phyloP scores from a whole-genome alignment of 2,329 filamentous ascomycete genomes.

The Trichoderma harzianum region DNA sequence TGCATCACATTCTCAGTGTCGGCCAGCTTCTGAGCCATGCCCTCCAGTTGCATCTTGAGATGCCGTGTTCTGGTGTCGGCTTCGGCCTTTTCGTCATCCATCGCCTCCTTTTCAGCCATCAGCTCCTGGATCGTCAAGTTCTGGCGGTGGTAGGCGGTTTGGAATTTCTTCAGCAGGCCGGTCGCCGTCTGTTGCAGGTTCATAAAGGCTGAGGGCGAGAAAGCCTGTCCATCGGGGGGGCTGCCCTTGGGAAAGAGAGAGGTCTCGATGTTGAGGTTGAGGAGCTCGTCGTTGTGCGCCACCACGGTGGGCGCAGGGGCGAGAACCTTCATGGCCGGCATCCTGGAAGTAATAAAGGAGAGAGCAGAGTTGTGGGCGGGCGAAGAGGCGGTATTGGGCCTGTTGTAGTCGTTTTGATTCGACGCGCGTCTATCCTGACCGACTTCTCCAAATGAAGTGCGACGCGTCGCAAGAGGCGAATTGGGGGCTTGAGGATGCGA shows the following conservation, averaged over 20 bases:
- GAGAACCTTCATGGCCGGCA: constrained; percentile 40
- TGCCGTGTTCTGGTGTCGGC: constrained; percentile 49
- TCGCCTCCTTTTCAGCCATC: constrained; percentile 50
- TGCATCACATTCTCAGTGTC: constrained; percentile 53
- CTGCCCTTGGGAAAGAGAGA: constrained; percentile 49
- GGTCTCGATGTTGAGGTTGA: constrained; percentile 52
- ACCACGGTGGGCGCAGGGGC: constrained; percentile 24
- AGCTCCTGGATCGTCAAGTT: constrained; percentile 49
- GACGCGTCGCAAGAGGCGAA: not conserved
- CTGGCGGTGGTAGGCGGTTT: constrained; percentile 55
- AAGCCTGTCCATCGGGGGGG: constrained; percentile 45
- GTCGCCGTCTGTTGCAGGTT: constrained; percentile 58
- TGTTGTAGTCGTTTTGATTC: not conserved
- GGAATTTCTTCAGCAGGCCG: constrained; percentile 54
- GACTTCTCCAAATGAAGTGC: constrained; percentile 6
- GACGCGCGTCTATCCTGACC: constrained; percentile 5
- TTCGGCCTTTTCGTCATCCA: constrained; percentile 55
- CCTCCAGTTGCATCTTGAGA: constrained; percentile 58
- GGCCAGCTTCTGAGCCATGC: constrained; percentile 51
- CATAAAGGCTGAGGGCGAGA: constrained; percentile 58
- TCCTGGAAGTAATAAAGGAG: constrained; percentile 45
- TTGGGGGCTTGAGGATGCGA: not conserved
- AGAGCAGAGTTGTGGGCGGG: constrained; percentile 28
- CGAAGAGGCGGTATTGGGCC: constrained; percentile 19
- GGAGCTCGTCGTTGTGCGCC: constrained; percentile 49